Evolutionary conservation across 495 filamentous ascomycete genomes (phyloP).

Genomic region (Clavariopsis aquatica): DNA sequence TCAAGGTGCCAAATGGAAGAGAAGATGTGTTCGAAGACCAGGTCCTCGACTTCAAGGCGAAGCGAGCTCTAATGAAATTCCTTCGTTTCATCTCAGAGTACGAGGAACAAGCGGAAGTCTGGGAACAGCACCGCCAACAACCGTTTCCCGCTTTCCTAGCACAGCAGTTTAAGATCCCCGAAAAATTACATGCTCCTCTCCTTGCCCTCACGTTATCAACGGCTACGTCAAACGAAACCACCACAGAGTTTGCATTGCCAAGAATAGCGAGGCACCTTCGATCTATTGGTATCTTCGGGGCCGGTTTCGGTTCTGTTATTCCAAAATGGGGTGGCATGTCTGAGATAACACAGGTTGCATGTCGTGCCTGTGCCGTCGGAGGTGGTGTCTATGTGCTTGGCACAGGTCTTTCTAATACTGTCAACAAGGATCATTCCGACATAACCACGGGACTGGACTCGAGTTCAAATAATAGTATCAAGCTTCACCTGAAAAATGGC

Average conservation of each 20-base stretch:
- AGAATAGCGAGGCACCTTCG: conserved; percentile 77
- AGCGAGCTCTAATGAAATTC: conserved; percentile 84
- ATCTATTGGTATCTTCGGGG: conserved; percentile 83
- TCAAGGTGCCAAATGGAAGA: conserved; percentile 68
- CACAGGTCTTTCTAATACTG: conserved; percentile 55
- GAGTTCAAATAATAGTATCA: conserved; percentile 27
- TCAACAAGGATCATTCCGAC: neutral
- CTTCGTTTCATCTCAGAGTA: conserved; percentile 73
- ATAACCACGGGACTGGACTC: neutral
- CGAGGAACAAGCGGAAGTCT: conserved; percentile 55
- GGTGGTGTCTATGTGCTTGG: conserved; percentile 87
- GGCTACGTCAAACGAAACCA: conserved; percentile 55
- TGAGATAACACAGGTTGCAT: conserved; percentile 91
- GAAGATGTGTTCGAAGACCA: conserved; percentile 84
- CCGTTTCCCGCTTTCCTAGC: conserved; percentile 66
- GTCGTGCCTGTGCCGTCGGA: conserved; percentile 88
- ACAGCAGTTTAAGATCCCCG: conserved; percentile 71
- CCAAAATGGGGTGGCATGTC: conserved; percentile 90
- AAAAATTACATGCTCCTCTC: conserved; percentile 67
- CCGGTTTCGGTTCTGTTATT: conserved; percentile 80
- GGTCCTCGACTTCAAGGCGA: conserved; percentile 69
- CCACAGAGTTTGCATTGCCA: conserved; percentile 64
- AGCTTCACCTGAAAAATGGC: conserved; percentile 60
- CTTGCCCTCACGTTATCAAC: conserved; percentile 78
- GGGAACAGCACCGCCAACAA: conserved; percentile 50